Conservation (phyloP, 768 basidiomycete species). For the Kwoniella sp. region DNA sequence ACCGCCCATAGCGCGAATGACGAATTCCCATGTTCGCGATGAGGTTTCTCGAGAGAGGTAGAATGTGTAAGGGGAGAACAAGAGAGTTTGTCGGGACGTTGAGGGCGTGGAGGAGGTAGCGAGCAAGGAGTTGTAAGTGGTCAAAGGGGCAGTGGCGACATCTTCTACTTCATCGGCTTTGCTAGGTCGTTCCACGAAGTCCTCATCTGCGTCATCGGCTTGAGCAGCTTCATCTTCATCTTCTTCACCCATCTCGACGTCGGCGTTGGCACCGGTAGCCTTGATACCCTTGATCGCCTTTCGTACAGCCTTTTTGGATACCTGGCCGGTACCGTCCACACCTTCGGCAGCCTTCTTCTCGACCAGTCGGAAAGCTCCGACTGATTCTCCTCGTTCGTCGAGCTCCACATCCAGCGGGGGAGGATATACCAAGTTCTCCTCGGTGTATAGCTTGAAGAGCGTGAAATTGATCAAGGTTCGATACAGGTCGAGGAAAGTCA, state of each 20-base stretch:
- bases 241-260: constrained; percentile 39
- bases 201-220: constrained; percentile 50
- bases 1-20: constrained; percentile 88
- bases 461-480: constrained; percentile 94
- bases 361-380: constrained; percentile 79
- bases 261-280: constrained; percentile 41
- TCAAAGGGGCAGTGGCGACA: constrained; percentile 62
- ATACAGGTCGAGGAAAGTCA: constrained; percentile 97
- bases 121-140: constrained; percentile 58
- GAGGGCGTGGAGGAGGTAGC: constrained; percentile 48
- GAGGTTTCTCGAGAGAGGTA: constrained; percentile 92
- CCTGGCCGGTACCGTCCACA: constrained; percentile 58
- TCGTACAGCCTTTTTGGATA: constrained; percentile 64
- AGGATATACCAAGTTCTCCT: constrained; percentile 89
- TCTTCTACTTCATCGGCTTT: constrained; percentile 50
- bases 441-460: constrained; percentile 97
- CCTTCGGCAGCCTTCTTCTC: constrained; percentile 58
- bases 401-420: constrained; percentile 80
- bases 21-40: constrained; percentile 87
- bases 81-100: constrained; percentile 55
- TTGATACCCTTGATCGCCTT: constrained; percentile 61
- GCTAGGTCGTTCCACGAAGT: constrained; percentile 55
- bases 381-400: constrained; percentile 82
- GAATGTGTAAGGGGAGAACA: constrained; percentile 86
- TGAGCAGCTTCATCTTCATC: constrained; percentile 35